phyloP scores from a whole-genome alignment of 75 land plant species.

The Cupressus sempervirens region DNA sequence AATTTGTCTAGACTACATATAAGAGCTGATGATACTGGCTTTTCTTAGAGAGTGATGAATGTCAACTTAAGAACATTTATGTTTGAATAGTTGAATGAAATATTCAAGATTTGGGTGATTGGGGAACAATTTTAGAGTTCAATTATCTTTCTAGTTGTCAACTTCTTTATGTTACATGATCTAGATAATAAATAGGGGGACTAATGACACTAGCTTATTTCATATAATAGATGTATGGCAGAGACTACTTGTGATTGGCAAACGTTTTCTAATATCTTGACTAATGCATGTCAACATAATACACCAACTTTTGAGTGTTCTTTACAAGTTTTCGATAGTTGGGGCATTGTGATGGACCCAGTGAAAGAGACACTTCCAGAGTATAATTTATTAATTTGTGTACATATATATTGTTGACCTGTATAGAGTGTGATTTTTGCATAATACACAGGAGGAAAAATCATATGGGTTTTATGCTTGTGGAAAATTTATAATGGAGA shows the following conservation, averaged over 20 bases:
- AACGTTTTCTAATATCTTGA: too few species aligned
- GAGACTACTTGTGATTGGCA: not conserved
- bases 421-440: constrained; percentile 58
- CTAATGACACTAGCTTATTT: constrained; percentile 40
- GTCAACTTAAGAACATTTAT: not conserved
- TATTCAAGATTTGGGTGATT: not conserved
- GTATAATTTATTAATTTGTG: too few species aligned
- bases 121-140: not conserved
- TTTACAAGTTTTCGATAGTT: not conserved
- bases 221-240: constrained; percentile 51
- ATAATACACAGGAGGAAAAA: constrained; percentile 60
- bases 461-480: constrained; percentile 44
- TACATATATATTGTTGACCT: constrained; percentile 30
- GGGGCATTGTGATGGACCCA: not conserved
- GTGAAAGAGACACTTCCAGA: constrained; percentile 4
- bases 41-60: too few species aligned
- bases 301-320: too few species aligned
- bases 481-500: constrained; percentile 51
- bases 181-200: constrained; percentile 64
- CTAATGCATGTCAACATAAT: too few species aligned
- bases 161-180: constrained; percentile 51
- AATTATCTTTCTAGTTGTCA: constrained; percentile 19
- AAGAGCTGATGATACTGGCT: too few species aligned
- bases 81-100: too few species aligned
- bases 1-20: constrained; percentile 17